phyloP scores from a whole-genome alignment of 2,329 filamentous ascomycete species.

The Clonostachys chloroleuca region DNA sequence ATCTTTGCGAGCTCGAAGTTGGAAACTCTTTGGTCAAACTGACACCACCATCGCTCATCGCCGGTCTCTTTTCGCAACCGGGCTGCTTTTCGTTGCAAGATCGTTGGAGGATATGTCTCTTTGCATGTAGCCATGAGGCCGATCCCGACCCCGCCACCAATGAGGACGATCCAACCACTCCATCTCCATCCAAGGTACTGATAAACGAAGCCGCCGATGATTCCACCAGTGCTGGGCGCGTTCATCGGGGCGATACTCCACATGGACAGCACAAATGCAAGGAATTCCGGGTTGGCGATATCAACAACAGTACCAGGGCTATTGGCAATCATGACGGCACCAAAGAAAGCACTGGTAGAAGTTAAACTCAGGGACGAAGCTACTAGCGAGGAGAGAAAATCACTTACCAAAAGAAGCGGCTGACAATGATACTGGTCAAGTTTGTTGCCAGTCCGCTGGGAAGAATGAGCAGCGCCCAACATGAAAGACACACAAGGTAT shows the following conservation, averaged over 20 bases:
- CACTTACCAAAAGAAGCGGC: slow-evolving; percentile 66
- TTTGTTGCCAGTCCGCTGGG: slow-evolving; percentile 68
- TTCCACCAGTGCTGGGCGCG: slow-evolving; percentile 59
- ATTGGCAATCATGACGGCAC: slow-evolving; percentile 78
- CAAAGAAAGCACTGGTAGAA: slow-evolving; percentile 36
- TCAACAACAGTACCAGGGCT: slow-evolving; percentile 80
- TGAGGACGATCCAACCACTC: slow-evolving; percentile 78
- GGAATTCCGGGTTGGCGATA: slow-evolving; percentile 73
- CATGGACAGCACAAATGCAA: slow-evolving; percentile 77
- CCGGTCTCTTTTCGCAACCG: slow-evolving; percentile 62
- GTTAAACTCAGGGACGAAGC: neutral
- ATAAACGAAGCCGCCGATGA: slow-evolving; percentile 70
- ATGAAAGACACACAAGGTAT: slow-evolving; percentile 59
- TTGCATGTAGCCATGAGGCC: slow-evolving; percentile 54
- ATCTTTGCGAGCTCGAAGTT: slow-evolving; percentile 66
- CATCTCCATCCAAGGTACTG: slow-evolving; percentile 82
- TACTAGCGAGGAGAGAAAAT: neutral
- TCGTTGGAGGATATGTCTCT: slow-evolving; percentile 73
- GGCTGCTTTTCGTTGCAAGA: slow-evolving; percentile 64
- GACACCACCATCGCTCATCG: slow-evolving; percentile 71
- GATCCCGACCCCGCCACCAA: slow-evolving; percentile 61
- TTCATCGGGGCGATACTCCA: slow-evolving; percentile 86
- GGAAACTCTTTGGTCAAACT: slow-evolving; percentile 69
- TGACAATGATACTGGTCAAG: slow-evolving; percentile 62
- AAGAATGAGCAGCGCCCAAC: slow-evolving; percentile 66